Percentiles rank a stretch among this genome's conserved stretches.
phyloP scores from a whole-genome alignment of 1,284 basidiomycete genomes.

The Entoloma clypeatum region DNA sequence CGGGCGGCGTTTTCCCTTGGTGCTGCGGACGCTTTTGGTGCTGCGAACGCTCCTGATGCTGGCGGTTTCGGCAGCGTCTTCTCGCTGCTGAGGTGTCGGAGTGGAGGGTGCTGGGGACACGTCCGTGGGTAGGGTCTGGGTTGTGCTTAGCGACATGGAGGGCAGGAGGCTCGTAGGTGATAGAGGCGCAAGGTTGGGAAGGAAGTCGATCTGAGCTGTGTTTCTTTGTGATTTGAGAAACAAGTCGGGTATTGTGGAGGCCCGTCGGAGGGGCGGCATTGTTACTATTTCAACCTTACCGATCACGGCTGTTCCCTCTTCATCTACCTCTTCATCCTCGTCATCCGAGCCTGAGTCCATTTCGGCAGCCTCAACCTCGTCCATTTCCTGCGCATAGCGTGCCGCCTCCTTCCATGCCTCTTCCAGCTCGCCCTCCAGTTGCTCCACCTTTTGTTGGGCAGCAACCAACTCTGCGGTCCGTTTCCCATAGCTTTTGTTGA shows the following conservation, averaged over 20 bases:
- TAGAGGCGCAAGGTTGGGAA: slow-evolving; percentile 17
- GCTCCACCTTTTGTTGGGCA: slow-evolving; percentile 43
- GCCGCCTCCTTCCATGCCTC: slow-evolving; percentile 79
- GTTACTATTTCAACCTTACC: slow-evolving; percentile 42
- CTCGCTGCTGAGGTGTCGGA: slow-evolving; percentile 8
- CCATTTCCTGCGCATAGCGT: slow-evolving; percentile 64
- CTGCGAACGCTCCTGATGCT: slow-evolving; percentile 35
- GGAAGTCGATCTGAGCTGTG: slow-evolving; percentile 12
- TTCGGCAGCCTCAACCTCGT: slow-evolving; percentile 40
- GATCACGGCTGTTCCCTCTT: slow-evolving; percentile 31
- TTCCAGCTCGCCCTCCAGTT: slow-evolving; percentile 67
- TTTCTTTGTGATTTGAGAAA: slow-evolving; percentile 14
- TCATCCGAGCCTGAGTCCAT: slow-evolving; percentile 16
- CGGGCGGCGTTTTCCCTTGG: slow-evolving; percentile 27
- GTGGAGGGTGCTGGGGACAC: slow-evolving; percentile 6
- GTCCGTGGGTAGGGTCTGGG: not conserved
- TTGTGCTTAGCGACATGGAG: slow-evolving; percentile 5
- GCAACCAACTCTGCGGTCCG: slow-evolving; percentile 53
- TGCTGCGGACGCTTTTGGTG: slow-evolving; percentile 28
- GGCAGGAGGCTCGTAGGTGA: slow-evolving; percentile 16
- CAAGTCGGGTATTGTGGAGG: slow-evolving; percentile 17
- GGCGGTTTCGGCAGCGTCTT: slow-evolving; percentile 32
- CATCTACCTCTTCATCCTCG: slow-evolving; percentile 23
- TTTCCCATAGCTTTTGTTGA: slow-evolving; percentile 68
- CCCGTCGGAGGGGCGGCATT: slow-evolving; percentile 30